Evolutionary conservation across 2,329 filamentous ascomycete genomes (phyloP), one percentile per base, ranked within the genome.

Genomic region (Sordariomycetes sp.): DNA sequence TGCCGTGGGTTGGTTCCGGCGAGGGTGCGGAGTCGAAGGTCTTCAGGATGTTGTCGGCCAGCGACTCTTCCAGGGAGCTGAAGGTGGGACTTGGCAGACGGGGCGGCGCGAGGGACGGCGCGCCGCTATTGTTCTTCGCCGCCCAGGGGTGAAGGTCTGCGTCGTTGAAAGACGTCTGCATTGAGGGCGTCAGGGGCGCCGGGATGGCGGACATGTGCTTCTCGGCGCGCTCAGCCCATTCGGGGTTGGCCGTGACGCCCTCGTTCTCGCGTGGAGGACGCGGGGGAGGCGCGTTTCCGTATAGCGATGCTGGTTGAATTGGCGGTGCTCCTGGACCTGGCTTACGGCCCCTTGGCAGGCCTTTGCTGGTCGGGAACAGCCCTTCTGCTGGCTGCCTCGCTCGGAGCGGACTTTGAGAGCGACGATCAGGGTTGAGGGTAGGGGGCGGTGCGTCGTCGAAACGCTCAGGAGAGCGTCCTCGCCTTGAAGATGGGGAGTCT

Each of bases 41-140:
- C 14, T 42, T 46, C 9, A 49, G 47, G 2, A 61, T 41, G 25
- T 49, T 48, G 29, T 54, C 50, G 36, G 46, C 53, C 10, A 60
- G 53, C 19, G 51, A 51, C 29, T 53, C 46, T 32, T 56, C 50
- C 2, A 61, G 42, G 0, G 58, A 58, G 4, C 49, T 39, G 18
- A 61, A 60, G 0, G 55, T 54, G 3, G 58, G 58, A 11, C 55
- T 59, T 1, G 57, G 55, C 5, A 60, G 41, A 6, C 50, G 54
- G 1, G 56, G 53, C 2, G 56, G 45, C 5, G 19, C 18, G 11
- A 33, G 33, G 14, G 19, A 32, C 17, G 33, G 24, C 14, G 27
- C 21, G 8, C 9, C 21, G 16, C 25, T 10, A 8, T 36, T 42
- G n/a, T n/a, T n/a, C 20, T 27, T 34, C 8, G 32, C n/a, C 8